Base-by-base conservation (phyloP, 805 yeast species). In the Wickerhamomyces kurtzmanii region DNA sequence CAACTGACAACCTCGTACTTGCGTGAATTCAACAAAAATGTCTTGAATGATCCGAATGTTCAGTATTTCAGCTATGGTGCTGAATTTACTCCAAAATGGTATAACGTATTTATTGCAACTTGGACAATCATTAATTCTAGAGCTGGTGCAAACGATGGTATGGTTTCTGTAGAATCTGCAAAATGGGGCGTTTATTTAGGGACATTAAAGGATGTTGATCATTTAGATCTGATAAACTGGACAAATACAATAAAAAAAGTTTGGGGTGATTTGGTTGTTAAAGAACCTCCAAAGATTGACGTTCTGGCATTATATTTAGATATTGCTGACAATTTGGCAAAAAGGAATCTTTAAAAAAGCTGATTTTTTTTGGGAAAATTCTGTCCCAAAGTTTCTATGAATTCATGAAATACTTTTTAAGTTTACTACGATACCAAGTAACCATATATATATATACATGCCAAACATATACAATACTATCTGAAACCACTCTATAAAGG, bases 121-220 rank as follows among this genome's bases (percentile, higher is more conserved):
- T 81, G 89, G 80, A 57, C 57, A 15, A 59, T 81, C 3, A 67
- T 85, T n/a, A 51, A 65, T 30, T 26, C 46, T 5, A 31, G 38
- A 17, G 56, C 56, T 10, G 74, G 77, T 5, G 75, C 69, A 12
- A 86, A 84, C 47, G 96, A 86, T 54, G 96, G 96, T 0, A 53
- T 87, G 58, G 93, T 86, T 3, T 77, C 89, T 35, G 78, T 84
- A 2, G 56, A 62, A 21, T 80, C 91, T 33, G 59, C 93, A 1
- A 69, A 68, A 42, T 86, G 96, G 95, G 96, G 96, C 0, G 55
- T 71, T 24, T 83, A 81, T 51, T 47, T 75, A 38, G 96, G 96
- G 0, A 81, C 91, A 0, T 49, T 87, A 20, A 71, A 71, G 22
- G 67, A 75, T 37, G 84, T 80, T 3, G 95, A 86, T 52, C 96